Evolutionary conservation across 2,329 filamentous ascomycete species (phyloP).

Genomic region (Dothidotthia symphoricarpi): DNA sequence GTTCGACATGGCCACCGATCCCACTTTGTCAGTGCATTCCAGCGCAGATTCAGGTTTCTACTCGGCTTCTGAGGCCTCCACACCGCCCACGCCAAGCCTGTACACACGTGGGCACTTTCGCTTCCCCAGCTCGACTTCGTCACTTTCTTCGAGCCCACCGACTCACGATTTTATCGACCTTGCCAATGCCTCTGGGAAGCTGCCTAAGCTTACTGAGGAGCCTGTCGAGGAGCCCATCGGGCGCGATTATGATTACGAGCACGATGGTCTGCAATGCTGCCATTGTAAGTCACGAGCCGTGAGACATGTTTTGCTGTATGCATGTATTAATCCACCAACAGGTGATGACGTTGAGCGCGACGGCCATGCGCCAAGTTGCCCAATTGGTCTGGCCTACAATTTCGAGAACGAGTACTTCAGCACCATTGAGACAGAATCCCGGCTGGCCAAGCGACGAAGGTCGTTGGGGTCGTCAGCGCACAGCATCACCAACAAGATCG

Average conservation of each 20-base stretch:
- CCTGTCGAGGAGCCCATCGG: constrained; percentile 69
- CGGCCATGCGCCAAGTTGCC: constrained; percentile 48
- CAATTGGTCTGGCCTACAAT: constrained; percentile 61
- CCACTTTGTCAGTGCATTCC: constrained; percentile 34
- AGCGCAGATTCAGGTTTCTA: constrained; percentile 40
- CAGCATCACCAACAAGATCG: constrained; percentile 64
- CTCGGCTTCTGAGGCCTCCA: constrained; percentile 65
- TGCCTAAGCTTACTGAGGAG: constrained; percentile 85
- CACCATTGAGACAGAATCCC: constrained; percentile 57
- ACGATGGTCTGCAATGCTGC: constrained; percentile 54
- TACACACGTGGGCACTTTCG: constrained; percentile 62
- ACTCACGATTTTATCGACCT: constrained; percentile 54
- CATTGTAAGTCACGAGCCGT: constrained; percentile 62
- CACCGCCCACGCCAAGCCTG: constrained; percentile 70
- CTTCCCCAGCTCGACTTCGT: constrained; percentile 75
- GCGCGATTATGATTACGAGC: constrained; percentile 60
- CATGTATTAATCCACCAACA: constrained; percentile 37
- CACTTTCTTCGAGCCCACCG: constrained; percentile 60
- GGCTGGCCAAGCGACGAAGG: constrained; percentile 56
- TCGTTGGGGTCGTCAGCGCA: constrained; percentile 61
- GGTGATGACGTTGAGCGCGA: constrained; percentile 58
- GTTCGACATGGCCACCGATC: constrained; percentile 35
- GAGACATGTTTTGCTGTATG: constrained; percentile 4
- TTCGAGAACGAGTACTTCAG: constrained; percentile 61
- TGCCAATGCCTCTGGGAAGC: constrained; percentile 61